Conservation (phyloP, 2,329 filamentous ascomycete genomes). For the Graphilbum ipis-grandicollis region DNA sequence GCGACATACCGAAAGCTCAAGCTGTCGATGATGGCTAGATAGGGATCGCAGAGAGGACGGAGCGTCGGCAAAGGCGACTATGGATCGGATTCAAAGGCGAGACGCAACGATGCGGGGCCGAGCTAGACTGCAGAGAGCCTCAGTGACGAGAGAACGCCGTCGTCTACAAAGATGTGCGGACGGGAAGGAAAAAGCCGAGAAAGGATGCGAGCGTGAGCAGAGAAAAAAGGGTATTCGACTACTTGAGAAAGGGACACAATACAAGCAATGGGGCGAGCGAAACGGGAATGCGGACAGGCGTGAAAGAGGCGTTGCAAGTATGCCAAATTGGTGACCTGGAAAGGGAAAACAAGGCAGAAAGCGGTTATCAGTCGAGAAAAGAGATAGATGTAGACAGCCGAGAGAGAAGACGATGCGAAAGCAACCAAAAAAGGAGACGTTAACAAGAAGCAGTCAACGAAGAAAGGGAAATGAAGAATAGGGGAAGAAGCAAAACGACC, state of each 20-base stretch:
- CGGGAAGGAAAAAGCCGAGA: neutral
- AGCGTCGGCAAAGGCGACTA: conserved; percentile 1
- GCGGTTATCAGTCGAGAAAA: too few relatives aligned
- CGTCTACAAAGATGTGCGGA: conserved; percentile 4
- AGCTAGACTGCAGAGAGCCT: neutral
- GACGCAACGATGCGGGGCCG: neutral
- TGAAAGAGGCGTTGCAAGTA: neutral
- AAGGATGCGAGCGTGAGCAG: neutral
- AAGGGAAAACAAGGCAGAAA: neutral
- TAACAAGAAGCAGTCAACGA: conserved; percentile 21
- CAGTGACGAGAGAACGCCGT: conserved; percentile 5
- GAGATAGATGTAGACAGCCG: too few relatives aligned
- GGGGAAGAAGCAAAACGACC: conserved; percentile 15
- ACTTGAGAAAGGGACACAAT: conserved; percentile 6
- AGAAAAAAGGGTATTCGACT: neutral
- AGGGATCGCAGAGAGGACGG: neutral
- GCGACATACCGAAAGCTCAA: too few relatives aligned
- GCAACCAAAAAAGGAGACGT: conserved; percentile 17
- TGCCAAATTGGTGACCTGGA: neutral
- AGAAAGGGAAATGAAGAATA: conserved; percentile 16
- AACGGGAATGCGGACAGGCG: neutral
- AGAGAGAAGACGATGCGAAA: conserved; percentile 2
- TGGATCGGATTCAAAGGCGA: neutral
- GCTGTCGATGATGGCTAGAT: neutral
- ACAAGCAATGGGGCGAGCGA: conserved; percentile 1